These are phyloP conservation scores for Phytopythium oedochilum DNA, from an alignment of 352 stramenopile species.

Conservation along the genomic window DNA sequence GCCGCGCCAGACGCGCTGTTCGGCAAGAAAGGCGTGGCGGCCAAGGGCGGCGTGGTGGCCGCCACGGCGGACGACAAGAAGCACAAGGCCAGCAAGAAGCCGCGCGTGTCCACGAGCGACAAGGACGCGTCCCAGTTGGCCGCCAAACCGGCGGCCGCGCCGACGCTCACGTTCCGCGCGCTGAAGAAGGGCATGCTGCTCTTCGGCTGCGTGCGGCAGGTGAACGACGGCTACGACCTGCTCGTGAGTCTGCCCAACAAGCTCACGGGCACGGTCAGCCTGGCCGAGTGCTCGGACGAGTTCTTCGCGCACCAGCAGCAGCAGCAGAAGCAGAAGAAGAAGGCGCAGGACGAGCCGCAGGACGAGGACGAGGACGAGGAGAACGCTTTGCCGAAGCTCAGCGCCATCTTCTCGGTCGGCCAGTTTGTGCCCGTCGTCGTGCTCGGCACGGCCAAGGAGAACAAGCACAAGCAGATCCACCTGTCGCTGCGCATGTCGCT, in stretches of 20 bases:
- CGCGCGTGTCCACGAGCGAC: slow-evolving; percentile 4
- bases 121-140: not conserved
- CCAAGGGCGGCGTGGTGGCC: slow-evolving; percentile 11
- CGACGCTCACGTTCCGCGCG: slow-evolving; percentile 62
- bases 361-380: slow-evolving; percentile 13
- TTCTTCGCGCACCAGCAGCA: slow-evolving; percentile 36
- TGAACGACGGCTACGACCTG: slow-evolving; percentile 76
- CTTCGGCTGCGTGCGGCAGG: slow-evolving; percentile 87
- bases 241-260: slow-evolving; percentile 92
- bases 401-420: slow-evolving; percentile 58
- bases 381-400: slow-evolving; percentile 40
- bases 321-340: slow-evolving; percentile 18
- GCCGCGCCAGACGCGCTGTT: slow-evolving; percentile 54
- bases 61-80: slow-evolving; percentile 24
- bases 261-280: slow-evolving; percentile 88
- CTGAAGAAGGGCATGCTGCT: slow-evolving; percentile 70
- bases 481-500: slow-evolving; percentile 84
- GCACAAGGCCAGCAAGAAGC: slow-evolving; percentile 27
- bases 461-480: slow-evolving; percentile 85
- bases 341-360: not conserved
- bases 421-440: slow-evolving; percentile 88
- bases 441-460: slow-evolving; percentile 62
- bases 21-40: slow-evolving; percentile 63
- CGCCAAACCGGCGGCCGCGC: slow-evolving; percentile 21
- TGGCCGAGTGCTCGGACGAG: slow-evolving; percentile 78